phyloP scores from a whole-genome alignment of 768 basidiomycete species.

The Leucosporidium creatinivorum region DNA sequence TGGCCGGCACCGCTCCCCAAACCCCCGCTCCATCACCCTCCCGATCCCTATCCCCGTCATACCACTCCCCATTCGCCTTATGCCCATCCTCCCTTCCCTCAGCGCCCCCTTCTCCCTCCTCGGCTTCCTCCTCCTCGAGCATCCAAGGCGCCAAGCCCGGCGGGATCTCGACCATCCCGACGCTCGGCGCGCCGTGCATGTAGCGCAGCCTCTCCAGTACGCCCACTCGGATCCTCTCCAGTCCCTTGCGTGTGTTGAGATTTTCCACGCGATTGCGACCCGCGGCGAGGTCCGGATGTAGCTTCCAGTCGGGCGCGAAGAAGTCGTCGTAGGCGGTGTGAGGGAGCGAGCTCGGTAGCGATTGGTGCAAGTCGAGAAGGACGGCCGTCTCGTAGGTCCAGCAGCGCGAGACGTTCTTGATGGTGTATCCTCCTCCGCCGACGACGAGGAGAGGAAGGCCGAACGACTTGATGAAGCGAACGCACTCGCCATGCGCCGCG shows the following conservation, averaged over 20 bases:
- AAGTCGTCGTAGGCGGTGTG: conserved; percentile 83
- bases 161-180: conserved; percentile 92
- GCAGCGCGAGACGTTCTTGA: conserved; percentile 94
- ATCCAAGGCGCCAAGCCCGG: conserved; percentile 76
- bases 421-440: conserved; percentile 93
- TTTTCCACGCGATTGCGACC: conserved; percentile 65
- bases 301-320: conserved; percentile 84
- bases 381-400: conserved; percentile 98
- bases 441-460: conserved; percentile 82
- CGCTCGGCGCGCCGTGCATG: conserved; percentile 90
- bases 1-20: neutral
- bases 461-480: conserved; percentile 90
- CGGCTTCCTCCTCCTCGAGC: conserved; percentile 62
- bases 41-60: conserved; percentile 3
- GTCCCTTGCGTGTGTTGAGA: conserved; percentile 69
- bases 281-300: conserved; percentile 85
- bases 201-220: conserved; percentile 84
- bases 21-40: neutral
- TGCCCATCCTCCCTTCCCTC: conserved; percentile 2
- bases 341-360: conserved; percentile 77
- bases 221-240: conserved; percentile 79
- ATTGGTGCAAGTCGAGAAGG: conserved; percentile 63
- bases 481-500: conserved; percentile 95
- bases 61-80: conserved; percentile 2
- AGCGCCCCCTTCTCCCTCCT: neutral